These are phyloP conservation scores for Lachnellula cervina DNA, from an alignment of 2,329 filamentous ascomycete species.

Conservation along the genomic window DNA sequence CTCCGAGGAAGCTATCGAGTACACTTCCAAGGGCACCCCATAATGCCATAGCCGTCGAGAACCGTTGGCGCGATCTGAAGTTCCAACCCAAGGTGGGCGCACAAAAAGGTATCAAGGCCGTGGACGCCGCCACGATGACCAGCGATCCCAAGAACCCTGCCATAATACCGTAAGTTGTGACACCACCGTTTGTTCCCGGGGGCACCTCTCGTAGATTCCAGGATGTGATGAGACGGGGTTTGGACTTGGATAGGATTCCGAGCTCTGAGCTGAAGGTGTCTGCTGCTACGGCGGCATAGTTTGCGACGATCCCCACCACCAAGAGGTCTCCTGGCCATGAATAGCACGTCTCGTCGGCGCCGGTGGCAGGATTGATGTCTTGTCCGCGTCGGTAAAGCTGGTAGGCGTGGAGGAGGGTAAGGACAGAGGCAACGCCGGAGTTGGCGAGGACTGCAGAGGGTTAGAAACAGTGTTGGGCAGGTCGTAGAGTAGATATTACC, in stretches of 20 bases:
- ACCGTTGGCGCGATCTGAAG: constrained; percentile 45
- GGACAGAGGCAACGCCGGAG: constrained; percentile 69
- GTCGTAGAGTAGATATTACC: constrained; percentile 36
- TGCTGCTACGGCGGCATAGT: constrained; percentile 87
- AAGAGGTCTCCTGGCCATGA: constrained; percentile 59
- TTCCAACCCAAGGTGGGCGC: constrained; percentile 42
- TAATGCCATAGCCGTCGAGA: constrained; percentile 52
- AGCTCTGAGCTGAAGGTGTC: constrained; percentile 96
- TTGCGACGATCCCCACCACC: constrained; percentile 63
- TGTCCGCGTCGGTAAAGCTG: constrained; percentile 48
- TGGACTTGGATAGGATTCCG: constrained; percentile 73
- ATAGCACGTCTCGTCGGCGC: constrained; percentile 42
- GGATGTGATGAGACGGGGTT: constrained; percentile 83
- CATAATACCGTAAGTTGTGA: constrained; percentile 67
- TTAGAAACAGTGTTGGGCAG: constrained; percentile 10
- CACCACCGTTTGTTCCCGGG: constrained; percentile 88
- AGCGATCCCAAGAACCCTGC: constrained; percentile 72
- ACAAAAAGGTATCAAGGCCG: constrained; percentile 67
- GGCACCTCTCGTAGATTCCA: constrained; percentile 72
- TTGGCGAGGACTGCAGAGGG: constrained; percentile 67
- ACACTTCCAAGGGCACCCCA: constrained; percentile 78
- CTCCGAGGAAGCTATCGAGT: constrained; percentile 83
- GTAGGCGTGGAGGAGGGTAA: constrained; percentile 54
- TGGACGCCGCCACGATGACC: constrained; percentile 57
- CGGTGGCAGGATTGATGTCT: constrained; percentile 5